Evolutionary conservation across 1,139 yeast species (phyloP), one percentile per base, ranked within the genome.

Genomic region (Candida smagusa): DNA sequence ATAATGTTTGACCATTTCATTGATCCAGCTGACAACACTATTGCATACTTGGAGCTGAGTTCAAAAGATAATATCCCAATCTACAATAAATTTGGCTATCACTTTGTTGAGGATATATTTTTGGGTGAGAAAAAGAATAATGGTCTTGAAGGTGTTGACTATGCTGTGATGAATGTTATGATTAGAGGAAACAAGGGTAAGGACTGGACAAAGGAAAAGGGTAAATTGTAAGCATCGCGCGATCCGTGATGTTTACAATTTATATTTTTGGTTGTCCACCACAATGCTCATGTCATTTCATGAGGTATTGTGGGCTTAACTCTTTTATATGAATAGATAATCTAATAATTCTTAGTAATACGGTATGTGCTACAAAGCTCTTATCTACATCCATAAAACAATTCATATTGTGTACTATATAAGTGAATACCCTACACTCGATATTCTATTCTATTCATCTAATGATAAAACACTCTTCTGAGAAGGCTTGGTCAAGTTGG

Each of bases 391-490:
- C 19, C 19, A 16, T 16, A 16, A 16, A 16, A 16, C 19, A 16
- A 16, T 4, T 16, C 19, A 16, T 16, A 16, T 16, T 16, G 19
- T 16, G 19, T 16, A 16, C 19, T 16, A 16, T 16, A 16, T 16
- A 16, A 16, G 19, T 16, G 19, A 16, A 16, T 16, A 16, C 19
- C 19, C 19, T 16, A 16, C 19, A 16, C 19, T 16, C 19, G 19
- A 16, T 16, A 16, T 16, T 16, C 19, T 9, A 28, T 22, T 33
- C 44, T 57, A 71, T 52, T 79, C 81, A 39, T 81, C 85, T 49
- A 81, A 68, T 3, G 88, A 80, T 40, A 84, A 68, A 11, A 61
- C 68, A 51, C 87, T 79, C 54, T 65, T 72, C 46, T 78, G 79
- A 37, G 88, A 81, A 33, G 92, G 89, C 47, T 77, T 63, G 4